phyloP scores from a whole-genome alignment of 1,284 basidiomycete species.

The Microbotryum violaceum region DNA sequence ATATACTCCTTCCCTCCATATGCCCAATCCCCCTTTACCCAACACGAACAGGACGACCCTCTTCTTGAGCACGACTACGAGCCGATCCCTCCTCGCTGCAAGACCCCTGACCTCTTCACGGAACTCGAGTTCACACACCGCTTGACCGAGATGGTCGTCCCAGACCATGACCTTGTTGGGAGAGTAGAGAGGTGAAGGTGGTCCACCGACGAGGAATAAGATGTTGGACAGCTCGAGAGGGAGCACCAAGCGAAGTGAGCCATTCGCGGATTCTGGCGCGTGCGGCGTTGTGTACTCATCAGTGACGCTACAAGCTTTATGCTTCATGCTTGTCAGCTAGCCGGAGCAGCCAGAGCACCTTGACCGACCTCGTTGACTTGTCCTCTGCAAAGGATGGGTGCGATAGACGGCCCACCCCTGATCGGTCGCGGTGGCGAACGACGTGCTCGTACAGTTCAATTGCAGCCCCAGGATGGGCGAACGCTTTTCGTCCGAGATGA shows the following conservation, averaged over 20 bases:
- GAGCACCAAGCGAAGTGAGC: conserved; percentile 56
- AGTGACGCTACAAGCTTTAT: conserved; percentile 5
- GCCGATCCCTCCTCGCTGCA: conserved; percentile 67
- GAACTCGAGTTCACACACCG: conserved; percentile 86
- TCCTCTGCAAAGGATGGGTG: conserved; percentile 64
- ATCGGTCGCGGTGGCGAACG: conserved; percentile 70
- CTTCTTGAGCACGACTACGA: conserved; percentile 71
- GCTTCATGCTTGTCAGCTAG: background rate
- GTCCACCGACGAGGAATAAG: conserved; percentile 82
- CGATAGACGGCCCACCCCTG: conserved; percentile 81
- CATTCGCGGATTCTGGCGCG: conserved; percentile 18
- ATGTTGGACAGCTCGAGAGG: conserved; percentile 77
- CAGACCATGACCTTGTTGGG: conserved; percentile 90
- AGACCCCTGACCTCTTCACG: conserved; percentile 76
- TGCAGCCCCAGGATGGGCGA: too few species aligned
- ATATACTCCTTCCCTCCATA: conserved; percentile 66
- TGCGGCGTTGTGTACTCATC: background rate
- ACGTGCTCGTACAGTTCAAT: too few species aligned
- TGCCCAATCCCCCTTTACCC: conserved; percentile 25
- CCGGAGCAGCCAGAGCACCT: conserved; percentile 6
- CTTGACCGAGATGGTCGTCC: conserved; percentile 65
- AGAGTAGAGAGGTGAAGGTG: conserved; percentile 79
- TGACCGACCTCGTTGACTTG: conserved; percentile 65
- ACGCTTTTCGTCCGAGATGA: too few species aligned
- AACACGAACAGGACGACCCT: conserved; percentile 63